Evolutionary conservation across 1,284 basidiomycete genomes (phyloP).

Genomic region (Phellinidium pouzarii): DNA sequence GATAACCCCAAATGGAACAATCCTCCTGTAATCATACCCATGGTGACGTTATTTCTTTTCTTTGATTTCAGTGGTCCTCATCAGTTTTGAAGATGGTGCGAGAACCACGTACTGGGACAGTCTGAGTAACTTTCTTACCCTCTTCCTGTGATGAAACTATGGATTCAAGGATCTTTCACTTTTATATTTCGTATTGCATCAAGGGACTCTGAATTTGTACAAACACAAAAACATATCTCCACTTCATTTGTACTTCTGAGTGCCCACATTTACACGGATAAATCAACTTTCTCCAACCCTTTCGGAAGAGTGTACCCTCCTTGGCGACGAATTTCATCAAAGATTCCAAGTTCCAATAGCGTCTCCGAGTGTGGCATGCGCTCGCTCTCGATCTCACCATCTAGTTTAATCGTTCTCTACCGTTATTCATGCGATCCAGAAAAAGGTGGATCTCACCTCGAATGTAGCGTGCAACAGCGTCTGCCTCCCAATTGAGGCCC

Average conservation of each 20-base stretch:
- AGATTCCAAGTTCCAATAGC: constrained; percentile 15
- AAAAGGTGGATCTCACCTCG: constrained; percentile 22
- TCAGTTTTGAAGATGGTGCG: too few species aligned
- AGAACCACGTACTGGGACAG: too few species aligned
- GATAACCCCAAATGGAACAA: constrained; percentile 22
- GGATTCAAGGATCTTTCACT: too few species aligned
- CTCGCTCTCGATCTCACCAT: constrained; percentile 17
- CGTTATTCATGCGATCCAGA: neutral
- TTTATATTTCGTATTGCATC: neutral
- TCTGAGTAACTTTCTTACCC: too few species aligned
- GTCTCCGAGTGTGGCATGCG: constrained; percentile 17
- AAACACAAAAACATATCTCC: neutral
- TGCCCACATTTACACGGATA: neutral
- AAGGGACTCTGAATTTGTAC: neutral
- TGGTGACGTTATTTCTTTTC: constrained; percentile 18
- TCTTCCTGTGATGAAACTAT: too few species aligned
- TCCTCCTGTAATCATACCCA: constrained; percentile 19
- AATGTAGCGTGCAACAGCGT: constrained; percentile 36
- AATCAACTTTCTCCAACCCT: constrained; percentile 16
- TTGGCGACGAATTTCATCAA: constrained; percentile 17
- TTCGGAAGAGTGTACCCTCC: constrained; percentile 17
- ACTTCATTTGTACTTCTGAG: neutral
- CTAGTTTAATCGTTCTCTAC: too few species aligned
- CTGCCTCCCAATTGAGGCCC: constrained; percentile 25
- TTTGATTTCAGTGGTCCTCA: too few species aligned